Evolutionary conservation across 441 rosid species (phyloP).

Genomic region (Cnidoscolus chayamansa): DNA sequence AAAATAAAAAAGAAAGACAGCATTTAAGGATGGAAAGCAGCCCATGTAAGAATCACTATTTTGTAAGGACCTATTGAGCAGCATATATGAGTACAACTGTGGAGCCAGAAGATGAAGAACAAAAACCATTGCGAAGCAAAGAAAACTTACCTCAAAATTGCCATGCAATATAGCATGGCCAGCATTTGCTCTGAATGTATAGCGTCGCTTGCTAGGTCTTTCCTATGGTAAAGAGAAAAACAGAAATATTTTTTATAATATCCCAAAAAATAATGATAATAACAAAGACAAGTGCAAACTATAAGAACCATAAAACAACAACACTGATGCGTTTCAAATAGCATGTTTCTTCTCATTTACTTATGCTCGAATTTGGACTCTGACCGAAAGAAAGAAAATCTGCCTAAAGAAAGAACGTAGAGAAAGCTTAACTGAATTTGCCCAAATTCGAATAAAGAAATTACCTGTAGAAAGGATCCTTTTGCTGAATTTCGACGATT

Average conservation of each 20-base stretch:
- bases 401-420: background rate
- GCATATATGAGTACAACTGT: background rate
- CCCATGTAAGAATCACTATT: background rate
- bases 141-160: slow-evolving; percentile 65
- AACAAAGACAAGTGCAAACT: too few relatives aligned
- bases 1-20: background rate
- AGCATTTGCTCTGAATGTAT: slow-evolving; percentile 71
- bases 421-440: too few relatives aligned
- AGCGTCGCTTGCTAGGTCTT: slow-evolving; percentile 40
- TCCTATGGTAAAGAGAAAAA: slow-evolving; percentile 34
- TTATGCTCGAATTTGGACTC: background rate
- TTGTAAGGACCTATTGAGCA: background rate
- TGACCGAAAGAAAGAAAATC: background rate
- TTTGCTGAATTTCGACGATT: slow-evolving; percentile 67
- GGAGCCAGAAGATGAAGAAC: background rate
- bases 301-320: background rate
- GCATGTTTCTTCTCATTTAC: background rate
- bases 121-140: slow-evolving; percentile 1
- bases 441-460: background rate
- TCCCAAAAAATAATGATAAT: background rate
- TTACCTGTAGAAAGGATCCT: slow-evolving; percentile 71
- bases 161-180: slow-evolving; percentile 83
- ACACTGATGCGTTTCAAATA: background rate
- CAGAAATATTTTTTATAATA: background rate
- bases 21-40: background rate